Evolutionary conservation across 441 rosid species (phyloP).

Genomic region (Melastoma candidum): DNA sequence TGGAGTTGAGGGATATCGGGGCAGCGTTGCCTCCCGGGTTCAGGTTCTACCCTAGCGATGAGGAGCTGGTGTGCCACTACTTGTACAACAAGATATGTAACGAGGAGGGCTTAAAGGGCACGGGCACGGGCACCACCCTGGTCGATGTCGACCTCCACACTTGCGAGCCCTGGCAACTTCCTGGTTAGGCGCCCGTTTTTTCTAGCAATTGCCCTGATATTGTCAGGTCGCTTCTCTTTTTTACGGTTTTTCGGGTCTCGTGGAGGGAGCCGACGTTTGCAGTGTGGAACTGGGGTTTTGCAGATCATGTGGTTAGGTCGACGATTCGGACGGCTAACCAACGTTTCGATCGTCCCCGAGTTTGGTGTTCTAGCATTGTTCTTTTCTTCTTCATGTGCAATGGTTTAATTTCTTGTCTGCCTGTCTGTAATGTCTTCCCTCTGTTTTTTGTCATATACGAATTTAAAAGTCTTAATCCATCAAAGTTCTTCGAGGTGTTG

Average conservation of each 20-base stretch:
- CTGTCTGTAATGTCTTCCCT: too few relatives aligned
- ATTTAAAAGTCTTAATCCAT: too few relatives aligned
- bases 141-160: slow-evolving; percentile 87
- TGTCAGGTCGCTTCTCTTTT: not conserved
- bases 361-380: too few relatives aligned
- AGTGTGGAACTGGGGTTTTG: too few relatives aligned
- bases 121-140: slow-evolving; percentile 79
- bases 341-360: too few relatives aligned
- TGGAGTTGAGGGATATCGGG: slow-evolving; percentile 95
- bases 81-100: slow-evolving; percentile 71
- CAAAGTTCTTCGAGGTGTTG: too few relatives aligned
- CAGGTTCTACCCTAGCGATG: slow-evolving; percentile 90
- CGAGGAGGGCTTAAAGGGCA: slow-evolving; percentile 53
- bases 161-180: slow-evolving; percentile 99
- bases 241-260: not conserved
- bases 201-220: not conserved
- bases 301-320: too few relatives aligned
- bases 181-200: slow-evolving; percentile 34
- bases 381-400: too few relatives aligned
- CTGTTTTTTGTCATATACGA: too few relatives aligned
- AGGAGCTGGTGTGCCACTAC: slow-evolving; percentile 92
- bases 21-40: slow-evolving; percentile 96
- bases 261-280: too few relatives aligned
- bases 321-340: too few relatives aligned
- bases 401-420: too few relatives aligned